Conservation (phyloP, 768 basidiomycete species). For the Amanita fuliginea region DNA sequence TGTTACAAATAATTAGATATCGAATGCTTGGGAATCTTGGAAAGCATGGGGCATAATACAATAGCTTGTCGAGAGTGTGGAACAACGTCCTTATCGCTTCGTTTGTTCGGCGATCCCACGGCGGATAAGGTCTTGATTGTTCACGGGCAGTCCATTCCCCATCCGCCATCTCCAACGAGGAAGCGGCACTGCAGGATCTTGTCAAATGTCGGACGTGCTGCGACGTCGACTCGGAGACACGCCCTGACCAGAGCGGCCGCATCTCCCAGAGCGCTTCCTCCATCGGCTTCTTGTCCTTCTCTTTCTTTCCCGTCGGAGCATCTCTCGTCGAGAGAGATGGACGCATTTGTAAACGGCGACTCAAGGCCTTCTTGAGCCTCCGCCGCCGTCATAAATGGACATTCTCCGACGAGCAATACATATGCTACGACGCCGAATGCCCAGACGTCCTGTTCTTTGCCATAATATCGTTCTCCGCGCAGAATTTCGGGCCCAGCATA, state of each 20-base stretch:
- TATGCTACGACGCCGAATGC: slow-evolving; percentile 96
- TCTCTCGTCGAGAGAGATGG: slow-evolving; percentile 69
- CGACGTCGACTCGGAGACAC: slow-evolving; percentile 74
- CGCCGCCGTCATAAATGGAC: slow-evolving; percentile 82
- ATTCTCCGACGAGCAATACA: slow-evolving; percentile 87
- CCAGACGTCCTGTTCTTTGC: slow-evolving; percentile 98
- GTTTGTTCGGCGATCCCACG: not conserved
- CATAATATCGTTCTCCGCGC: slow-evolving; percentile 87
- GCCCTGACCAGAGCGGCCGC: slow-evolving; percentile 76
- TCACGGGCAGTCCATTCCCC: slow-evolving; percentile 32
- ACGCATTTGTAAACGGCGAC: slow-evolving; percentile 66
- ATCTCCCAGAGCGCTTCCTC: slow-evolving; percentile 75
- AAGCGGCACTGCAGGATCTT: slow-evolving; percentile 72
- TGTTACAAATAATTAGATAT: not conserved
- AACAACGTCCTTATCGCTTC: not conserved
- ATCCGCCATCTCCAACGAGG: slow-evolving; percentile 67
- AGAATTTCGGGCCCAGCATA: slow-evolving; percentile 97
- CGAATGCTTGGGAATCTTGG: not conserved
- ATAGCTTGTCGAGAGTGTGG: not conserved
- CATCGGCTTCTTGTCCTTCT: slow-evolving; percentile 72
- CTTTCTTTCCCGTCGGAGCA: slow-evolving; percentile 64
- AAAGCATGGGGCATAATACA: slow-evolving; percentile 2
- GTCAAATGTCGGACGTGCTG: slow-evolving; percentile 78
- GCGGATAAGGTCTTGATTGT: not conserved
- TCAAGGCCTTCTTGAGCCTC: slow-evolving; percentile 82